Evolutionary conservation across 2,329 filamentous ascomycete genomes (phyloP), one percentile per base, ranked within the genome.

Genomic region (Claviceps citrina): DNA sequence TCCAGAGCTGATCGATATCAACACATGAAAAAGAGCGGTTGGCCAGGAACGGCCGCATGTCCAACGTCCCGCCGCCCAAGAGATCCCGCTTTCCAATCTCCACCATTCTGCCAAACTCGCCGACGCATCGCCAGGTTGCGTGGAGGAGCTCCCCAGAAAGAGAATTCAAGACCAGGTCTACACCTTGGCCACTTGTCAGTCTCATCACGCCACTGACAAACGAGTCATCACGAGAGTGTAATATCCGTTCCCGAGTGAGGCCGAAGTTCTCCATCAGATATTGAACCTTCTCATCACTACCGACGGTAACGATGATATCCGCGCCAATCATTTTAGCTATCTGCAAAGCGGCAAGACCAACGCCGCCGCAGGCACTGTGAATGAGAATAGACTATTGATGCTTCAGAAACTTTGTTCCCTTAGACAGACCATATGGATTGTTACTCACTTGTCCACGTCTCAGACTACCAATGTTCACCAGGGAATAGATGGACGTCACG

Each of bases 71-170:
- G 7, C 59, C 55, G 1, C 58, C 56, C 1, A 49, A 13, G 7
- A 61, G 44, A 35, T 62, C 59, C 12, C 50, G 48, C 33, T 57
- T 58, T 2, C 57, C 58, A 15, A 63, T 52, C 38, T 64, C 61
- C 0, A 64, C 26, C 40, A 64, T 54, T 0, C 36, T 49, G 1
- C 61, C 61, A 25, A 47, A 55, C 13, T 47, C n/a, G 2, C 60
- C 56, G 3, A 64, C 48, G 39, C 57, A 61, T 8, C 51, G 33
- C 57, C 55, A 62, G 0, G 58, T 53, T 0, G 55, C 51, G 5
- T 53, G 50, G 0, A 62, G 46, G 0, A 54, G 16, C 6, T 42
- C 40, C 3, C 53, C 51, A 3, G 50, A 30, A 2, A 54, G 42
- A 5, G 51, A 56, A 37, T 55, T 54, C 1, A 59, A 18, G 12